These are phyloP conservation scores for Senecio squalidus DNA, from an alignment of 140 eudicot species.

Conservation along the genomic window DNA sequence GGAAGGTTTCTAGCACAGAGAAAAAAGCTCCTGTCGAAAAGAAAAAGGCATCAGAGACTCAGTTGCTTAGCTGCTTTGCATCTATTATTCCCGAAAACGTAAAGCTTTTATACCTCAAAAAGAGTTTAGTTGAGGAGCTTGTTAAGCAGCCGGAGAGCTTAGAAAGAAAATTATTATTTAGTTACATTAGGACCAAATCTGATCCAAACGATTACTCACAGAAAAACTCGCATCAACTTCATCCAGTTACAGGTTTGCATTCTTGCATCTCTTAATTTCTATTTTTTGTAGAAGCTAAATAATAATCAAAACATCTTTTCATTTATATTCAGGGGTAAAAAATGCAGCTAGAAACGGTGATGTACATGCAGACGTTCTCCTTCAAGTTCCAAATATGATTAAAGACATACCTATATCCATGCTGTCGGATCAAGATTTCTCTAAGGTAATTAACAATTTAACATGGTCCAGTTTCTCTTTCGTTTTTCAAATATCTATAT, in stretches of 20 bases:
- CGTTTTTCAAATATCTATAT: no score
- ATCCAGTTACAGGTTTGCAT: slow-evolving; percentile 65
- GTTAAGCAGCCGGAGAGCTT: slow-evolving; percentile 53
- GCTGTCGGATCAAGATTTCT: slow-evolving; percentile 70
- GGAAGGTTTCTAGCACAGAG: slow-evolving; percentile 24
- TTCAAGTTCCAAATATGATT: slow-evolving; percentile 45
- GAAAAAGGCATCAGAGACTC: slow-evolving; percentile 32
- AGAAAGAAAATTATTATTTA: slow-evolving; percentile 54
- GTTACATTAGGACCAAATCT: slow-evolving; percentile 74
- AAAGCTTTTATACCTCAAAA: slow-evolving; percentile 59
- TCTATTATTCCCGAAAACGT: slow-evolving; percentile 68
- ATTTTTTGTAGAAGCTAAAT: background rate
- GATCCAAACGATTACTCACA: slow-evolving; percentile 71
- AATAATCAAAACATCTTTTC: background rate
- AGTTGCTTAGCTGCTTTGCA: slow-evolving; percentile 61
- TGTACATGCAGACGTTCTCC: slow-evolving; percentile 26
- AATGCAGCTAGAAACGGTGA: slow-evolving; percentile 29
- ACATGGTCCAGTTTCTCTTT: slow-evolving; percentile 1
- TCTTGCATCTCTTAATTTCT: background rate
- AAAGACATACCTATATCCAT: slow-evolving; percentile 40
- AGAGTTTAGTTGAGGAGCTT: slow-evolving; percentile 68
- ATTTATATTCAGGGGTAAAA: slow-evolving; percentile 40
- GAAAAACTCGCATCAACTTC: slow-evolving; percentile 66
- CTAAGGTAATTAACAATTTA: slow-evolving; percentile 47
- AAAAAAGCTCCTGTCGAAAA: slow-evolving; percentile 17